A percentile compares a stretch with the other conserved stretches of the same genome.
These are phyloP conservation scores for Condylostoma magnum DNA, from an alignment of 169 alveolate species.

Conservation along the genomic window DNA sequence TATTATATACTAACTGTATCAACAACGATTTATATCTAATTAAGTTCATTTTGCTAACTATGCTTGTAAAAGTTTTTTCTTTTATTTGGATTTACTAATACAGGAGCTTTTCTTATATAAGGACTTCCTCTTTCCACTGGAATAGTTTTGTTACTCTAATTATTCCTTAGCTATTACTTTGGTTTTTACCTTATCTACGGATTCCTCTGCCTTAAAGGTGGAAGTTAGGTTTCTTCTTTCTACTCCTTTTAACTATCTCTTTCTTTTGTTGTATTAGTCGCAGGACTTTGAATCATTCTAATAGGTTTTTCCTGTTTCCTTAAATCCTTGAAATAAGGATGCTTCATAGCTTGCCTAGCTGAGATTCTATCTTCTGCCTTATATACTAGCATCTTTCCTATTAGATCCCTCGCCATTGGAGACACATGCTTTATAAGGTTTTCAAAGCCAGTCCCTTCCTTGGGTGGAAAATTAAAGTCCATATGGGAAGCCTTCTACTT, in stretches of 20 bases:
- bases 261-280: neutral
- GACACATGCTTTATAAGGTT: constrained; percentile 64
- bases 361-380: constrained; percentile 88
- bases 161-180: neutral
- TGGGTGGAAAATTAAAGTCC: constrained; percentile 79
- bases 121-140: no score
- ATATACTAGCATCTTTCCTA: constrained; percentile 63
- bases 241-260: neutral
- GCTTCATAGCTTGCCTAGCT: constrained; percentile 85
- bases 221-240: neutral
- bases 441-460: constrained; percentile 66
- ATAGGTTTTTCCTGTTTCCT: neutral
- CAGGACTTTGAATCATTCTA: neutral
- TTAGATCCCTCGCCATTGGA: constrained; percentile 64
- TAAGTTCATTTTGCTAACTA: no score
- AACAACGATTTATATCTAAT: no score
- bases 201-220: neutral
- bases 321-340: constrained; percentile 44
- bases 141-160: neutral
- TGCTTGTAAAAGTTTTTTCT: constrained; percentile 10
- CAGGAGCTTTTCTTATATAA: neutral
- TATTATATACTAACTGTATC: no score
- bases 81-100: neutral
- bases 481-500: constrained; percentile 63
- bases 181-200: neutral